Base-by-base conservation (phyloP, 2,329 filamentous ascomycete species). In the Cryphonectria naterciae region DNA sequence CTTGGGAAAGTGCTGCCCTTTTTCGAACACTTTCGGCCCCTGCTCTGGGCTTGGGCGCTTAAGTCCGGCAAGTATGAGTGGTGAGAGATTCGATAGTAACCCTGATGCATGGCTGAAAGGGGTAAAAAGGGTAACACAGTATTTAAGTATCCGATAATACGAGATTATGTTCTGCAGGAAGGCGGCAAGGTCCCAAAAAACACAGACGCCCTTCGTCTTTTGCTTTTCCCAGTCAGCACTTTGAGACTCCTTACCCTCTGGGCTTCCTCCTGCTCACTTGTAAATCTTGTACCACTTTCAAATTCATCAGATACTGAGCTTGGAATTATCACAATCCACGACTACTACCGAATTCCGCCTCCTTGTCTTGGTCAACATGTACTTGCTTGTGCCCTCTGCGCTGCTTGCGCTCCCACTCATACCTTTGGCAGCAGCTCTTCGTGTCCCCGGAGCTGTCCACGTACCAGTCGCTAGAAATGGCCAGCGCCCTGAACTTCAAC, bases 401-500 rank as follows among this genome's bases (percentile, higher is more conserved):
- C 39, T 43, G 19, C 54, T 69, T 15, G 32, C 58, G 52, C 52
- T 69, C 37, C 25, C 43, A 13, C n/a, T 61, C 28, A 19, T 32
- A n/a, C 32, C 19, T 6, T n/a, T 32, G 25, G 35, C 19, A 11
- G 25, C 39, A 22, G 41, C 54, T 52, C 1, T 66, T 32, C 41
- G 35, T 2, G 4, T 61, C 41, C 49, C 32, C 3, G 63, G 54
- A 19, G 56, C 46, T 3, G n/a, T 66, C 28, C 62, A 66, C 22
- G 28, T 61, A 13, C 62, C 62, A n/a, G 52, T 69, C 7, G 62
- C 39, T 49, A 11, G 37, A 60, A 13, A 49, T 56, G 62, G 49
- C 3, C 46, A 49, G 35, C 39, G 22, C 4, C 32, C 28, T 11
- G 28, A n/a, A 41, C 52, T 13, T 22, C 22, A 39, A 4, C 63